Conservation (phyloP, 495 filamentous ascomycete genomes). For the Lentithecium fluviatile region DNA sequence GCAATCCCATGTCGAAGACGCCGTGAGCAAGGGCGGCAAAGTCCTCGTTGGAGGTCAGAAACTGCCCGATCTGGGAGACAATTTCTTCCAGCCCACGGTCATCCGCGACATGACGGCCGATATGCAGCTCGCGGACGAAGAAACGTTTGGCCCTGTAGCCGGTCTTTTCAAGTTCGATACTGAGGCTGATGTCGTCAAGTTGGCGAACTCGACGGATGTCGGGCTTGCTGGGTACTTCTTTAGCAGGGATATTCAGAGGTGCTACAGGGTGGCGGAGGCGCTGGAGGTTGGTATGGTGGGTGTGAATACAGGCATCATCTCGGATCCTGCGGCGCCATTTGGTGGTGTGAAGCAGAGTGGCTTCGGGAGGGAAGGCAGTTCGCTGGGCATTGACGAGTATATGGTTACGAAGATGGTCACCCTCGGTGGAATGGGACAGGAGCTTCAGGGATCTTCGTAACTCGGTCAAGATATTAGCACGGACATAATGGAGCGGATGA, state of each 20-base stretch:
- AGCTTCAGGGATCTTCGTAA: slow-evolving; percentile 20
- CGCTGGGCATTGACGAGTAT: slow-evolving; percentile 90
- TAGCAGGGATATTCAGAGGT: slow-evolving; percentile 48
- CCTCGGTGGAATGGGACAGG: slow-evolving; percentile 49
- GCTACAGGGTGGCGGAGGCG: slow-evolving; percentile 51
- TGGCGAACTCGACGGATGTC: slow-evolving; percentile 51
- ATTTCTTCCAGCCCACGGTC: slow-evolving; percentile 55
- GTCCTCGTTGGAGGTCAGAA: slow-evolving; percentile 47
- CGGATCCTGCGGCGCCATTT: slow-evolving; percentile 57
- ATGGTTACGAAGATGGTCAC: slow-evolving; percentile 83
- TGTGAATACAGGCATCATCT: slow-evolving; percentile 50
- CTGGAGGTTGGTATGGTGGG: slow-evolving; percentile 57
- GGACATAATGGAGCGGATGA: too few species aligned
- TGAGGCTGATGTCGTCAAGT: slow-evolving; percentile 52
- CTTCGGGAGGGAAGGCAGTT: slow-evolving; percentile 88
- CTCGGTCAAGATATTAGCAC: too few species aligned
- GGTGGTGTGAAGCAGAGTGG: slow-evolving; percentile 93
- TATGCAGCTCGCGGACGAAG: slow-evolving; percentile 53
- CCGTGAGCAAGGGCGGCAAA: slow-evolving; percentile 43
- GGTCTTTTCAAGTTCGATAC: slow-evolving; percentile 52
- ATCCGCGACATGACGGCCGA: slow-evolving; percentile 48
- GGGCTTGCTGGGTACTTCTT: slow-evolving; percentile 55
- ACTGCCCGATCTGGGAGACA: slow-evolving; percentile 45
- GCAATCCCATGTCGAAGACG: slow-evolving; percentile 44
- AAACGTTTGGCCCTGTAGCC: slow-evolving; percentile 60